Base-by-base conservation (phyloP, 164 flowering plant species). In the Liquidambar formosana region DNA sequence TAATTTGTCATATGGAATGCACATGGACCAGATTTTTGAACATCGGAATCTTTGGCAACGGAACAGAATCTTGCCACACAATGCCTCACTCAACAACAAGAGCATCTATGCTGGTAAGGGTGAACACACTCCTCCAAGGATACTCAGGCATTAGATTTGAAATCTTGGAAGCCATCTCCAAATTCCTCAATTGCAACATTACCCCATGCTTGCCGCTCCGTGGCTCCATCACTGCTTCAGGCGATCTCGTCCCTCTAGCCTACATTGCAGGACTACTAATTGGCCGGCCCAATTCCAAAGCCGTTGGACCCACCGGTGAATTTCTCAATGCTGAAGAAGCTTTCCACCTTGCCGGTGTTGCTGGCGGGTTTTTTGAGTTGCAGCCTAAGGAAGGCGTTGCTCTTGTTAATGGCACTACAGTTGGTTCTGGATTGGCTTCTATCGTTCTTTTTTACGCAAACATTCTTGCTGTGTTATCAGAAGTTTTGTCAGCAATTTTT, bases 311-410 rank as follows among this genome's bases (percentile, higher is more conserved):
- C 60, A 45, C 57, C 15, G 82, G 85, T 0, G 69, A 79, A 27
- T 1, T 60, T 16, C 58, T 82, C 5, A 43, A 61, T 11, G 82
- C 85, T 46, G 28, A 22, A 0, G 79, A 79, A 45, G 85, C 82
- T 15, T 79, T 77, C 65, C 41, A 21, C 11, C 46, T 57, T 0
- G 85, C 81, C 5, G 82, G 85, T 3, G 54, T 81, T 52, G 52
- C 44, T 9, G 63, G 66, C 11, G 82, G 74, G 15, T 82, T 82
- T 58, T 82, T 82, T 28, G 80, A 77, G 58, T 56, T 82, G 71
- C 85, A 82, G 77, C 85, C 85, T 12, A 82, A 82, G 48, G 85
- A 82, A 75, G 85, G 85, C 10, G 75, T 82, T 9, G 85, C 85
- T 19, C 60, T 82, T 1, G 82, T 82, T 12, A 82, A 82, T 25